These are phyloP conservation scores for Lablab purpureus DNA, from an alignment of 306 rosid genomes.

Conservation along the genomic window DNA sequence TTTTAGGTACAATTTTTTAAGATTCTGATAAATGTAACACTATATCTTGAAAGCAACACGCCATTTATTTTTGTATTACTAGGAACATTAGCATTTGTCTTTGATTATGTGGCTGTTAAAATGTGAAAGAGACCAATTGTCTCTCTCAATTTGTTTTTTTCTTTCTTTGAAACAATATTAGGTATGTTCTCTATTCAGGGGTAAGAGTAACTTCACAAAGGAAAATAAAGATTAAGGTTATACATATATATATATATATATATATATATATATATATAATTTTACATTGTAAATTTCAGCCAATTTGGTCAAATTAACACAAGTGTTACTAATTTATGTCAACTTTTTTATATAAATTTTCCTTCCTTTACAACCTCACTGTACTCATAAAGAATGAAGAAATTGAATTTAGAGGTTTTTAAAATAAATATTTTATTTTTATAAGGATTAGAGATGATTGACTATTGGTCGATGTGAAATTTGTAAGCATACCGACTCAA, in stretches of 20 bases:
- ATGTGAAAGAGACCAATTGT: conserved; percentile 38
- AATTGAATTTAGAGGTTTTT: too few species aligned
- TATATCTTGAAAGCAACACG: too few species aligned
- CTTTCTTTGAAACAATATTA: background rate
- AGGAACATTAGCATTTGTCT: background rate
- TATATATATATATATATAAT: too few species aligned
- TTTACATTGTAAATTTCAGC: background rate
- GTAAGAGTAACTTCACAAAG: background rate
- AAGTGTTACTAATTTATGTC: background rate
- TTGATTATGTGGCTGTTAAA: background rate
- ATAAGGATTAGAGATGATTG: too few species aligned
- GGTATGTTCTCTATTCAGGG: background rate
- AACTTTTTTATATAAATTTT: background rate
- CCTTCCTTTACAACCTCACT: background rate
- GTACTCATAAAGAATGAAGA: background rate
- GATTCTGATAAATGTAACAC: too few species aligned
- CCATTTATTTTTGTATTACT: background rate
- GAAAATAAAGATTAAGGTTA: background rate
- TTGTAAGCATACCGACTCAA: too few species aligned
- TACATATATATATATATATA: too few species aligned
- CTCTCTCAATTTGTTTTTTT: conserved; percentile 27
- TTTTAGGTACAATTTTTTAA: too few species aligned
- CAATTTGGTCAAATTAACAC: background rate
- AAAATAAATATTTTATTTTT: too few species aligned
- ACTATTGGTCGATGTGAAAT: too few species aligned